Evolutionary conservation across 495 filamentous ascomycete genomes (phyloP).

Genomic region (Aspergillus ostianus): DNA sequence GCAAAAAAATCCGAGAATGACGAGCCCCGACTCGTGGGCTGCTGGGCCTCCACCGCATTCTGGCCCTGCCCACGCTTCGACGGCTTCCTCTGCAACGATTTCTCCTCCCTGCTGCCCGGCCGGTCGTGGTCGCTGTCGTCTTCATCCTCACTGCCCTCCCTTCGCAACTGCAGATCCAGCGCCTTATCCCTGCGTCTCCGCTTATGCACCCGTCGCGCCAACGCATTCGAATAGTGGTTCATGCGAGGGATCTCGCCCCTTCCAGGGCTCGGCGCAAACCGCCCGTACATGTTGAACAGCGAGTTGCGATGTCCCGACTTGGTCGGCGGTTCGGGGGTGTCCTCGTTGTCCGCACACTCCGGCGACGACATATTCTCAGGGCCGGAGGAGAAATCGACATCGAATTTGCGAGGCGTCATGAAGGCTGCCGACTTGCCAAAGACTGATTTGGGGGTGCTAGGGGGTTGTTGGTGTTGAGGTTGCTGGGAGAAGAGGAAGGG

Average conservation of each 20-base stretch:
- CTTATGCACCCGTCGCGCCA: constrained; percentile 55
- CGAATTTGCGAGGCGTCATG: constrained; percentile 74
- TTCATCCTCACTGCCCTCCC: constrained; percentile 45
- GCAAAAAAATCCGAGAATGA: constrained; percentile 60
- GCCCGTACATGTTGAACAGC: constrained; percentile 42
- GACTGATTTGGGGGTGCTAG: constrained; percentile 31
- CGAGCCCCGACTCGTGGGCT: constrained; percentile 22
- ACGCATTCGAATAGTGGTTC: constrained; percentile 51
- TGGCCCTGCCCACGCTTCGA: constrained; percentile 17
- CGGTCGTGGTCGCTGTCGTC: constrained; percentile 54
- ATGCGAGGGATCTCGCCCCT: constrained; percentile 56
- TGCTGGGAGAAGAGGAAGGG: constrained; percentile 42
- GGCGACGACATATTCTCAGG: constrained; percentile 79
- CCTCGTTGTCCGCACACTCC: constrained; percentile 65
- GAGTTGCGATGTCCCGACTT: constrained; percentile 48
- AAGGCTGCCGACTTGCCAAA: constrained; percentile 68
- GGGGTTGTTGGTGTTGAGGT: constrained; percentile 27
- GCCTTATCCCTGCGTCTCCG: constrained; percentile 48
- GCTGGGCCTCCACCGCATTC: constrained; percentile 2
- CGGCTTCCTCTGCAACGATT: constrained; percentile 22
- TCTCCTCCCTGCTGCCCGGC: constrained; percentile 44
- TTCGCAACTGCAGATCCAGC: constrained; percentile 40
- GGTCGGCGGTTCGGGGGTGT: constrained; percentile 60
- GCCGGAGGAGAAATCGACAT: constrained; percentile 71
- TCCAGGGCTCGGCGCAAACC: constrained; percentile 51